Evolutionary conservation across 2,329 filamentous ascomycete genomes (phyloP).

Genomic region (Fusarium protoensiforme): DNA sequence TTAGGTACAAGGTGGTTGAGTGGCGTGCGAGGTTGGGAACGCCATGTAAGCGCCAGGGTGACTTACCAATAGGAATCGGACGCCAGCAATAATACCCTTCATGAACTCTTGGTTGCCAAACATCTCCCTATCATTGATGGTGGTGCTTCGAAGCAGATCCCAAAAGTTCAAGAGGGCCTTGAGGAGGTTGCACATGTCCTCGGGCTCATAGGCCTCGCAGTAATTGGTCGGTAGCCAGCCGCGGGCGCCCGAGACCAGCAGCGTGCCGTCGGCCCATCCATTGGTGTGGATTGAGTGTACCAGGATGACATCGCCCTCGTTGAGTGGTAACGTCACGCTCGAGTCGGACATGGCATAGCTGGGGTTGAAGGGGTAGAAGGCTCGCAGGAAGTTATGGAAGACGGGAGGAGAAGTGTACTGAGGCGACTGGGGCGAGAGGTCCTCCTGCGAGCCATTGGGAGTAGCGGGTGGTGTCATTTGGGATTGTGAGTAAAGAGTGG

Average conservation of each 20-base stretch:
- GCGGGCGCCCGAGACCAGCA: constrained; percentile 84
- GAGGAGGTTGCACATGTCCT: constrained; percentile 85
- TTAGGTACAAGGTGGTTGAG: constrained; percentile 15
- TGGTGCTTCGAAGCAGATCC: constrained; percentile 86
- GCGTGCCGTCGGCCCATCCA: constrained; percentile 96
- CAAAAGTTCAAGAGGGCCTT: constrained; percentile 91
- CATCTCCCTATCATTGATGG: constrained; percentile 78
- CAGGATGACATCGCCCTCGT: constrained; percentile 90
- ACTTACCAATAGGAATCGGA: constrained; percentile 87
- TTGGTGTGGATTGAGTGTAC: constrained; percentile 98
- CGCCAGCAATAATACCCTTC: constrained; percentile 91
- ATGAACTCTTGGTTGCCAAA: constrained; percentile 95
- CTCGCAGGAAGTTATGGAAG: constrained; percentile 94
- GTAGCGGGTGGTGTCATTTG: constrained; percentile 84
- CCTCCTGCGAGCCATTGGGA: constrained; percentile 75
- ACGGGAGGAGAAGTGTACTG: constrained; percentile 66
- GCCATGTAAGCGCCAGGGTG: background rate
- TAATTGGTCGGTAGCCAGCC: constrained; percentile 99
- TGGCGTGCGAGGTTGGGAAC: background rate
- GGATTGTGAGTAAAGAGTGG: constrained; percentile 59
- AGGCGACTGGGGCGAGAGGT: constrained; percentile 54
- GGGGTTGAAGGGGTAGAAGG: constrained; percentile 92
- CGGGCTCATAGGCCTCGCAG: constrained; percentile 92
- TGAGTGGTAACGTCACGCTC: constrained; percentile 88
- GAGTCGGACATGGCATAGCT: constrained; percentile 80